A percentile compares a stretch with the other conserved stretches of the same genome.
Conservation (phyloP, 1,284 basidiomycete genomes). For the Boletus semigastroideus region DNA sequence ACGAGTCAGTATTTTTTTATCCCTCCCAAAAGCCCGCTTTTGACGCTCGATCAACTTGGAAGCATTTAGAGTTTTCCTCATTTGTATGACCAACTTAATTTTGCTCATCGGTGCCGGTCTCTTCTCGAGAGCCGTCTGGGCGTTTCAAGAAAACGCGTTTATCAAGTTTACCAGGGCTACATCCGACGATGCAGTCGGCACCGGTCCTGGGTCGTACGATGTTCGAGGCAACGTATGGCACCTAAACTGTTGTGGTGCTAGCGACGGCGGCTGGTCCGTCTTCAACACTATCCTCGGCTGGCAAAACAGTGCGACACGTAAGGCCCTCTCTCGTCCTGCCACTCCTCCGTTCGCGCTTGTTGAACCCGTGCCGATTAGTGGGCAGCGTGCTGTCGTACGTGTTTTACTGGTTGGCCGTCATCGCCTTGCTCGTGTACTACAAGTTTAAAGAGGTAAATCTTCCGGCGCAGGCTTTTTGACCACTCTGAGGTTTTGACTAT, state of each 20-base stretch:
- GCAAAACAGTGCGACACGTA: constrained; percentile 67
- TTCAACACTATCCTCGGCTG: constrained; percentile 77
- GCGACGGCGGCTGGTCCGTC: constrained; percentile 68
- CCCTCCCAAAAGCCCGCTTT: no score
- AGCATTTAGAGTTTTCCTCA: constrained; percentile 80
- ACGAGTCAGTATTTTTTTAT: constrained; percentile 49
- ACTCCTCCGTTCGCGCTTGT: background rate
- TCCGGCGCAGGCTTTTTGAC: no score
- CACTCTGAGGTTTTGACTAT: background rate
- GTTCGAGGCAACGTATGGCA: constrained; percentile 87
- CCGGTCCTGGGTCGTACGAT: constrained; percentile 80
- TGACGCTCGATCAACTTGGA: background rate
- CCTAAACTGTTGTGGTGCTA: constrained; percentile 79
- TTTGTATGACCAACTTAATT: constrained; percentile 86
- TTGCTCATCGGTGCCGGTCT: constrained; percentile 91
- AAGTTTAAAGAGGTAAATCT: constrained; percentile 60
- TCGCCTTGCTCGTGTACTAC: constrained; percentile 61
- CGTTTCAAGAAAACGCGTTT: constrained; percentile 72
- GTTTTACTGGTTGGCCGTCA: constrained; percentile 79
- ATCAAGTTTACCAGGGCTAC: constrained; percentile 71
- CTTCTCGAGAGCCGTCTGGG: constrained; percentile 70
- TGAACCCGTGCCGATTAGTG: constrained; percentile 33
- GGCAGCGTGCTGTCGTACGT: constrained; percentile 74
- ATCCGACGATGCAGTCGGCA: constrained; percentile 74
- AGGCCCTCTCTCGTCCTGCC: constrained; percentile 10